Evolutionary conservation across 106 monocot genomes (phyloP), one percentile per base, ranked within the genome.

Genomic region (Narthecium ossifragum): DNA sequence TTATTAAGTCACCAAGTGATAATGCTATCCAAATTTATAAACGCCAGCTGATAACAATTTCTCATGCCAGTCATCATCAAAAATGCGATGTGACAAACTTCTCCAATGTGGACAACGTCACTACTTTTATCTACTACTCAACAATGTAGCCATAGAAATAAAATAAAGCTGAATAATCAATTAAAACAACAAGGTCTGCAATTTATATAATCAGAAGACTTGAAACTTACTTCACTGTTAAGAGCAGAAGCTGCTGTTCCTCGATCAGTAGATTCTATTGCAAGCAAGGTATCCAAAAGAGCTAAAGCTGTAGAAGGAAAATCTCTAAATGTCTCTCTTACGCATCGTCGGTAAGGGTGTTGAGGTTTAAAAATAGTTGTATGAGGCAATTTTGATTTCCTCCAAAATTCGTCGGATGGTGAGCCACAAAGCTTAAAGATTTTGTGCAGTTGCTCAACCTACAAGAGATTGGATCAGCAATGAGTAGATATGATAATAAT

Each of bases 361-460:
- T 73, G 73, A 13, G 78, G 82, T 55, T 82, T 82, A 53, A 82
- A 82, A 55, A 70, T 74, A 24, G 82, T 74, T 14, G 82, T 70
- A 41, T 78, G 73, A 18, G 78, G 65, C 22, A 82, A 34, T 31
- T 82, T 82, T 39, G 65, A 65, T 30, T 61, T 70, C 21, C 45
- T 60, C 73, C 78, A 78, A 61, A 70, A 83, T 41, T 83, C 83
- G 55, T 83, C 77, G 37, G 83, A 64, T 49, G 83, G 83, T 17
- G 83, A 83, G 11, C 83, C 83, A 66, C 83, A 83, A 43, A 83
- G 70, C 65, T 83, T 78, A 40, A 83, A 83, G 53, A 83, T 83
- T 32, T 78, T 83, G 51, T 83, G 83, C 63, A 83, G 54, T 62
- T 83, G 83, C 55, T 83, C 83, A 61, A 83, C 83, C 83, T 83